These are phyloP conservation scores for Neofusicoccum laricinum DNA, from an alignment of 2,329 filamentous ascomycete genomes.

Conservation along the genomic window DNA sequence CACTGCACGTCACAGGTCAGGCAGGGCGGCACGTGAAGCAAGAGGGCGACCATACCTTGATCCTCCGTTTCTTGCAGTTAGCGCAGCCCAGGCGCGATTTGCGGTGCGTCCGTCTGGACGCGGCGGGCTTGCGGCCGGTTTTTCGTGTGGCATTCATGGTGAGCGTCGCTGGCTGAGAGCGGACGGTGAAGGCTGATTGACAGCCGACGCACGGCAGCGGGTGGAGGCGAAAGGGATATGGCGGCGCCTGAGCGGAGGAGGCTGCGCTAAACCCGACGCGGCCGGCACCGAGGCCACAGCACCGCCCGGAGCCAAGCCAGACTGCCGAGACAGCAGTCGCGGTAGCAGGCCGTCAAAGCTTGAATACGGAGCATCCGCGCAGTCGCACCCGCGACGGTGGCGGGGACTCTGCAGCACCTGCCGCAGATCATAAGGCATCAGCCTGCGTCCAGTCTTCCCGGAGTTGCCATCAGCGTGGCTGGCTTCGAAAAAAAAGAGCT, in stretches of 20 bases:
- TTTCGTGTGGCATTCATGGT: neutral
- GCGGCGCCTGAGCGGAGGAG: no score
- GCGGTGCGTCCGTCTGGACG: conserved; percentile 1
- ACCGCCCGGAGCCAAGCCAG: no score
- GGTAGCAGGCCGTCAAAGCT: no score
- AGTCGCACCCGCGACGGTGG: no score
- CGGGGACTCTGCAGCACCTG: no score
- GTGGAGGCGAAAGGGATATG: neutral
- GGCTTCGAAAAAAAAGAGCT: neutral
- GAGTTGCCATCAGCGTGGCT: neutral
- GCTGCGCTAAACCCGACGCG: no score
- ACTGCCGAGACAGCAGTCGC: no score
- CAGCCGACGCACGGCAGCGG: neutral
- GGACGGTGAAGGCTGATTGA: neutral
- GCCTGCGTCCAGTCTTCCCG: no score
- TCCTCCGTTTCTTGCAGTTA: conserved; percentile 10
- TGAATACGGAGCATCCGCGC: no score
- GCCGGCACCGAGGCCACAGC: no score
- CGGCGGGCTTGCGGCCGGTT: neutral
- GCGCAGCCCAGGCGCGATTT: conserved; percentile 5
- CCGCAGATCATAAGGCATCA: no score
- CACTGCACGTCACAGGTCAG: conserved; percentile 19
- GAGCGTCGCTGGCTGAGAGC: neutral
- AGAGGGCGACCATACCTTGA: neutral
- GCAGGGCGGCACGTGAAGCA: neutral